These are phyloP conservation scores for Annulohypoxylon moriforme DNA, from an alignment of 495 filamentous ascomycete genomes.

Conservation along the genomic window DNA sequence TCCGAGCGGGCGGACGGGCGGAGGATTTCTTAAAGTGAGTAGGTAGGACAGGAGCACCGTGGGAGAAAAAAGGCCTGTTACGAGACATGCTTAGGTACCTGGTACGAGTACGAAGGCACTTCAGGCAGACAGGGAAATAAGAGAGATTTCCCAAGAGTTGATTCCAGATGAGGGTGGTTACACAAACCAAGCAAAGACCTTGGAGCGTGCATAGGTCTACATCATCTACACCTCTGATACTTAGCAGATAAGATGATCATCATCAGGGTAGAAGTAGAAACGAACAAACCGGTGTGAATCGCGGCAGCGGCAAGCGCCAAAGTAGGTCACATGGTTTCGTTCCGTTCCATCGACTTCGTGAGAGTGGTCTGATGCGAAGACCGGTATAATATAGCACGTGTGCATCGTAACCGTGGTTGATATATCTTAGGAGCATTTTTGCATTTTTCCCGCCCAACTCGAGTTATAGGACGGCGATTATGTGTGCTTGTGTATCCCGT, in stretches of 20 bases:
- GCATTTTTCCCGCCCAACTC: neutral
- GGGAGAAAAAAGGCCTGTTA: neutral
- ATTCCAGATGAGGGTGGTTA: slow-evolving; percentile 19
- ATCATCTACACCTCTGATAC: slow-evolving; percentile 2
- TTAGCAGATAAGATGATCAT: slow-evolving; percentile 4
- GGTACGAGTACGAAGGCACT: slow-evolving; percentile 7
- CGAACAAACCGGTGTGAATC: slow-evolving; percentile 35
- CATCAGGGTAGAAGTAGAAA: slow-evolving; percentile 7
- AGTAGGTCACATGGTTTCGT: slow-evolving; percentile 24
- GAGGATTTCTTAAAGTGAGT: slow-evolving; percentile 19
- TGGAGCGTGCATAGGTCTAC: neutral
- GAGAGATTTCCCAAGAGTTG: neutral
- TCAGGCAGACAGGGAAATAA: neutral
- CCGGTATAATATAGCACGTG: slow-evolving; percentile 10
- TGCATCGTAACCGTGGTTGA: neutral
- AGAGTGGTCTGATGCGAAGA: slow-evolving; percentile 29
- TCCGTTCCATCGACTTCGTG: slow-evolving; percentile 18
- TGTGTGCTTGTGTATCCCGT: neutral
- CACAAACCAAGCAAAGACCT: slow-evolving; percentile 6
- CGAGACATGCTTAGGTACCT: neutral
- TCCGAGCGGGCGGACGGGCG: slow-evolving; percentile 17
- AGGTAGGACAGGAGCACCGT: neutral
- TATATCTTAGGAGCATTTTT: slow-evolving; percentile 3
- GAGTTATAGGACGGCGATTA: neutral
- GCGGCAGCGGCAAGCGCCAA: slow-evolving; percentile 33